A percentile compares a stretch with the other conserved stretches of the same genome.
These are phyloP conservation scores for Pichia nakasei DNA, from an alignment of 805 yeast species.

Conservation along the genomic window DNA sequence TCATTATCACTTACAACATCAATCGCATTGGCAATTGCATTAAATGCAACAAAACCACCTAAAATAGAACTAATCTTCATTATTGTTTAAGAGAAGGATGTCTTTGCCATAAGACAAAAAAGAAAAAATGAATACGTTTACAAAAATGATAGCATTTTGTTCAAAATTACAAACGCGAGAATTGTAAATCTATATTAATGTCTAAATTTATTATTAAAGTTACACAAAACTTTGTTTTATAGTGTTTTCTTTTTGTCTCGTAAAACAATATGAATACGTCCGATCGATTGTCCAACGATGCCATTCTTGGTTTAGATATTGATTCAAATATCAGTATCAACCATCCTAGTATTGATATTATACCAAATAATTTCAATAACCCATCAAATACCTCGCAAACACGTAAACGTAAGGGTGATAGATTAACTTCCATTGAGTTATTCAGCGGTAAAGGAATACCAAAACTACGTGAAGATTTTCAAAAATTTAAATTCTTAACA, in stretches of 20 bases:
- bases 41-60: neutral
- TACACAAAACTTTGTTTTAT: too few relatives aligned
- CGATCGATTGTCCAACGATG: conserved; percentile 14
- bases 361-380: neutral
- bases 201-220: too few relatives aligned
- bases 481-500: conserved; percentile 26
- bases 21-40: neutral
- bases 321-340: conserved; percentile 1
- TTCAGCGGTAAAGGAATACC: conserved; percentile 51
- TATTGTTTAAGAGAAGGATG: neutral
- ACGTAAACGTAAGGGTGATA: conserved; percentile 28
- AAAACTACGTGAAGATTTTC: conserved; percentile 32
- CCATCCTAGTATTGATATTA: neutral
- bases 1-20: neutral
- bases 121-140: too few relatives aligned
- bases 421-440: conserved; percentile 44
- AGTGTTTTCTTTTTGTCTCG: too few relatives aligned
- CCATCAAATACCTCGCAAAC: neutral
- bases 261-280: conserved; percentile 9
- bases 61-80: neutral
- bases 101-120: too few relatives aligned
- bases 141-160: too few relatives aligned
- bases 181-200: neutral
- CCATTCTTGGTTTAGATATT: conserved; percentile 21
- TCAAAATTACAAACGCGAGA: too few relatives aligned